A percentile compares a stretch with the other conserved stretches of the same genome.
Evolutionary conservation across 23 red algal genomes (phyloP).

Genomic region (Gracilaria domingensis): DNA sequence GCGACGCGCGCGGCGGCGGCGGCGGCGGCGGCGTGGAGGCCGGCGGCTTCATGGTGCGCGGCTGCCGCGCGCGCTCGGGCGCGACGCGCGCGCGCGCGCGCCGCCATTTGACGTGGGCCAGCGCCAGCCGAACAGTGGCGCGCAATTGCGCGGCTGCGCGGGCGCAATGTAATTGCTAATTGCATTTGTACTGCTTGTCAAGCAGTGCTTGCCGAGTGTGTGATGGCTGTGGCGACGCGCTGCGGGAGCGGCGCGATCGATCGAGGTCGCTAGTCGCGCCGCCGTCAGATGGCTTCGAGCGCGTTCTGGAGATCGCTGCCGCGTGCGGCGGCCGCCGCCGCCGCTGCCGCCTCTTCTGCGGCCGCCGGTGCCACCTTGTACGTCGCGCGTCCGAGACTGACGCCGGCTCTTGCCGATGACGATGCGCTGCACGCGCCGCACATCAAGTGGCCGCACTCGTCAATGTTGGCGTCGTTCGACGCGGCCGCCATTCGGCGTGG

Average conservation of each 20-base stretch:
- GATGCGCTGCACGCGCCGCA: constrained; percentile 88
- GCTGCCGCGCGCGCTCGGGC: background rate
- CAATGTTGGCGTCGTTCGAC: constrained; percentile 85
- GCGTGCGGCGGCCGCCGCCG: constrained; percentile 46
- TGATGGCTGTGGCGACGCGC: background rate
- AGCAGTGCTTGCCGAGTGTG: too few species aligned
- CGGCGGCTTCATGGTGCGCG: constrained; percentile 33
- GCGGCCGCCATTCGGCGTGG: constrained; percentile 95
- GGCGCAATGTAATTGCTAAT: too few species aligned
- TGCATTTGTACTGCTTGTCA: too few species aligned
- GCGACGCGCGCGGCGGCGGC: background rate
- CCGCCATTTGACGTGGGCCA: background rate
- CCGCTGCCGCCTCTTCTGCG: constrained; percentile 29
- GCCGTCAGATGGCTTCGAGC: constrained; percentile 27
- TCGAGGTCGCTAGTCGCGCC: too few species aligned
- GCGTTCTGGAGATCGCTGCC: constrained; percentile 42
- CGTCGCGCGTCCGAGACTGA: background rate
- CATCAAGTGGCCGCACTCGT: constrained; percentile 89
- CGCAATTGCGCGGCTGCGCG: too few species aligned
- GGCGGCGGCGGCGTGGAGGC: background rate
- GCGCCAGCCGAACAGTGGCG: background rate
- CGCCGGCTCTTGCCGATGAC: constrained; percentile 73
- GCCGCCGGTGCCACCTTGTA: constrained; percentile 20
- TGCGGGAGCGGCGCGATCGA: background rate
- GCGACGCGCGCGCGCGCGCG: background rate